These are phyloP conservation scores for Podospora anserina DNA, from an alignment of 495 filamentous ascomycete genomes.

Conservation along the genomic window DNA sequence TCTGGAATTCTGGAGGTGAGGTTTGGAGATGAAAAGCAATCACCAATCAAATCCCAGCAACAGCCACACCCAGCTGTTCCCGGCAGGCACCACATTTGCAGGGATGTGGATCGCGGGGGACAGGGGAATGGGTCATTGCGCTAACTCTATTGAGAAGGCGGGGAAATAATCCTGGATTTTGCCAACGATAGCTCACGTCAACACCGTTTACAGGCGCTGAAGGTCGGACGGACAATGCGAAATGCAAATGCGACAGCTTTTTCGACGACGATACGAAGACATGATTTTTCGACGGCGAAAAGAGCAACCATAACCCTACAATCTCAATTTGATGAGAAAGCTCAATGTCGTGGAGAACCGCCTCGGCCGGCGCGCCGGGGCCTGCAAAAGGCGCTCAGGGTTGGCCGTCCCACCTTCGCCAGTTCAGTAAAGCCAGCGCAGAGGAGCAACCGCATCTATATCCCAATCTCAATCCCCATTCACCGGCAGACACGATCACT, in stretches of 20 bases:
- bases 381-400: constrained; percentile 30
- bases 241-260: background rate
- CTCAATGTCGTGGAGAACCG: constrained; percentile 40
- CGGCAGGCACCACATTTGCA: background rate
- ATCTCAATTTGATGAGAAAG: constrained; percentile 5
- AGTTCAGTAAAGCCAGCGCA: constrained; percentile 40
- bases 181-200: background rate
- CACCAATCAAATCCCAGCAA: background rate
- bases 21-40: background rate
- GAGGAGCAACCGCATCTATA: constrained; percentile 20
- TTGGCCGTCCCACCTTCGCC: constrained; percentile 45
- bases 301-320: background rate
- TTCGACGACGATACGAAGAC: background rate
- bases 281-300: background rate
- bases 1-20: background rate
- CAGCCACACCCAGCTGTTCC: background rate
- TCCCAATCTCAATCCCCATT: constrained; percentile 3
- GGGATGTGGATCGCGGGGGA: background rate
- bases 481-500: constrained; percentile 15
- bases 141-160: background rate
- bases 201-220: constrained; percentile 20
- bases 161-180: constrained; percentile 1
- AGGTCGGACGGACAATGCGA: background rate
- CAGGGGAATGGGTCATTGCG: background rate
- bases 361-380: constrained; percentile 37